Conservation (phyloP, 148 eudicot species). For the Gaultheria prostrata region DNA sequence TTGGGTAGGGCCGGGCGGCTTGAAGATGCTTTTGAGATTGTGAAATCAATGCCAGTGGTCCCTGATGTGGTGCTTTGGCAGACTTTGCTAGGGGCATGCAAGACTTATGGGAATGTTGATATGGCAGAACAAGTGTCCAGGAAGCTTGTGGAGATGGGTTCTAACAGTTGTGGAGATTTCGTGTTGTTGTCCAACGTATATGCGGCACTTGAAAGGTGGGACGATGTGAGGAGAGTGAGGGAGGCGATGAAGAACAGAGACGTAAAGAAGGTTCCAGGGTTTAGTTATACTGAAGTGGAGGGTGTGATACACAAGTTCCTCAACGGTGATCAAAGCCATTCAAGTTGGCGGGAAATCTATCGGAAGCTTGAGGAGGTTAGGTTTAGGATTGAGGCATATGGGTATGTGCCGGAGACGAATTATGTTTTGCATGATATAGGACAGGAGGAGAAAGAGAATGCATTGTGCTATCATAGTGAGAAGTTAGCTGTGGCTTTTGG, state of each 20-base stretch:
- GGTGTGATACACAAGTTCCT: constrained; percentile 57
- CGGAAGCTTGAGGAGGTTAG: constrained; percentile 65
- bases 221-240: constrained; percentile 71
- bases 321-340: constrained; percentile 67
- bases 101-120: constrained; percentile 59
- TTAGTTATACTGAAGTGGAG: constrained; percentile 70
- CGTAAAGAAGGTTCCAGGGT: constrained; percentile 79
- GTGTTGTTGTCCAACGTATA: constrained; percentile 72
- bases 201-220: constrained; percentile 71
- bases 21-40: constrained; percentile 56
- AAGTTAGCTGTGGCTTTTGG: constrained; percentile 87
- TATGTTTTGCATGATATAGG: constrained; percentile 91
- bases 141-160: constrained; percentile 79
- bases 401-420: constrained; percentile 65
- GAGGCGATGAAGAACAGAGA: constrained; percentile 58
- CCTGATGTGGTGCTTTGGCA: constrained; percentile 82
- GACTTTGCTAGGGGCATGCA: constrained; percentile 79
- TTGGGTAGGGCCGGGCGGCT: constrained; percentile 81
- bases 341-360: constrained; percentile 54
- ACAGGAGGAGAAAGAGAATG: constrained; percentile 78
- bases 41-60: constrained; percentile 55
- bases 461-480: constrained; percentile 72
- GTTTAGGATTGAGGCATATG: constrained; percentile 54
- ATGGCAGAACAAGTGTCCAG: constrained; percentile 75
- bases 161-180: constrained; percentile 66